Conservation (phyloP, 2,329 filamentous ascomycete species). For the Alternaria rosae region DNA sequence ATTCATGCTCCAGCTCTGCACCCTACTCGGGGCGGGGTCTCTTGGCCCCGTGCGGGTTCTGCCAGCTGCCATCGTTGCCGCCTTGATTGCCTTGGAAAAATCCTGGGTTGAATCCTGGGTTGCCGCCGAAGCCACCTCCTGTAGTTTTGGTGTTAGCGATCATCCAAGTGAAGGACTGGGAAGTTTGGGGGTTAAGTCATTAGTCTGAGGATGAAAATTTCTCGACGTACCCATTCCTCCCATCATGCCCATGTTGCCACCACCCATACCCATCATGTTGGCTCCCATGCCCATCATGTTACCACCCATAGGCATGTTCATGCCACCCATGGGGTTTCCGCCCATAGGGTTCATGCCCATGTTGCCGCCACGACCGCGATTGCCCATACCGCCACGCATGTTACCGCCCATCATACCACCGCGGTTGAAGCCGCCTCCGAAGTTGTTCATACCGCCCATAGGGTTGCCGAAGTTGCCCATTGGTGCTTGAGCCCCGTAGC, state of each 20-base stretch:
- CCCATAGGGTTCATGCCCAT: slow-evolving; percentile 50
- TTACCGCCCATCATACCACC: slow-evolving; percentile 48
- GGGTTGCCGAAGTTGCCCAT: slow-evolving; percentile 57
- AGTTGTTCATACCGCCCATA: slow-evolving; percentile 49
- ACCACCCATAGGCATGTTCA: slow-evolving; percentile 49
- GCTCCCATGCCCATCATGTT: slow-evolving; percentile 53
- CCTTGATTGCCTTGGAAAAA: slow-evolving; percentile 68
- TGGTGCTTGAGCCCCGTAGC: slow-evolving; percentile 51
- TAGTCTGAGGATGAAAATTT: slow-evolving; percentile 3
- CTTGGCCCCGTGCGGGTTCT: slow-evolving; percentile 81
- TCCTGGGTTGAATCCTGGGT: slow-evolving; percentile 75
- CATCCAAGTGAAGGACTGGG: background rate
- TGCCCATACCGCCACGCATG: slow-evolving; percentile 59
- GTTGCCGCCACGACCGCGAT: slow-evolving; percentile 45
- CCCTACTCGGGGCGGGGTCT: slow-evolving; percentile 73
- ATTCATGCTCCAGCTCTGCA: background rate
- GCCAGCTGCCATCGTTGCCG: slow-evolving; percentile 68
- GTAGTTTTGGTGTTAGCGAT: slow-evolving; percentile 17
- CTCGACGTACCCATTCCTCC: slow-evolving; percentile 43
- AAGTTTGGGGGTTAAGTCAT: slow-evolving; percentile 3
- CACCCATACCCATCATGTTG: slow-evolving; percentile 45
- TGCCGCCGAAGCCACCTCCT: slow-evolving; percentile 64
- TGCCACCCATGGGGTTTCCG: slow-evolving; percentile 44
- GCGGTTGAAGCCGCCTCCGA: slow-evolving; percentile 53
- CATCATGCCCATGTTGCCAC: slow-evolving; percentile 44